A percentile compares a stretch with the other conserved stretches of the same genome.
Evolutionary conservation across 768 basidiomycete genomes (phyloP).

Genomic region (Boletus vinaceobasis): DNA sequence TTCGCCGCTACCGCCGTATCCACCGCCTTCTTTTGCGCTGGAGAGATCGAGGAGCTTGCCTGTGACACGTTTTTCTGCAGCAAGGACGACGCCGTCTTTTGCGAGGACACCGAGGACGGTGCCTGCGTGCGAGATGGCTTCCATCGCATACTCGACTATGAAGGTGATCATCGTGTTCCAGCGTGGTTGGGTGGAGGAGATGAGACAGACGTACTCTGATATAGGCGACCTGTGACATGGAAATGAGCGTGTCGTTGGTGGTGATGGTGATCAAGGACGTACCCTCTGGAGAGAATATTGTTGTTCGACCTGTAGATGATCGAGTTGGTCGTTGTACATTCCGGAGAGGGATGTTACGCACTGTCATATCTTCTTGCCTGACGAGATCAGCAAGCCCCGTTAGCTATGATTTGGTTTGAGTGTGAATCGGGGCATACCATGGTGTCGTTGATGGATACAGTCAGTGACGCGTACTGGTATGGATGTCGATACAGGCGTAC

Average conservation of each 20-base stretch:
- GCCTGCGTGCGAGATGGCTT: conserved; percentile 95
- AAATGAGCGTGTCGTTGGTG: conserved; percentile 9
- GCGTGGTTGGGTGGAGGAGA: not conserved
- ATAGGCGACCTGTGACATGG: conserved; percentile 72
- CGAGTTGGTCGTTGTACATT: conserved; percentile 18
- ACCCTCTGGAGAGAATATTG: conserved; percentile 99
- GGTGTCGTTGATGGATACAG: conserved; percentile 26
- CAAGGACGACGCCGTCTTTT: conserved; percentile 86
- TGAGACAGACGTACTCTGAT: conserved; percentile 70
- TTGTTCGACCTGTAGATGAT: conserved; percentile 73
- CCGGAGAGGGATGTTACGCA: conserved; percentile 41
- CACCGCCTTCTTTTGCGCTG: conserved; percentile 70
- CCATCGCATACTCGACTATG: conserved; percentile 99
- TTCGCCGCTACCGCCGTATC: conserved; percentile 94
- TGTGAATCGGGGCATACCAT: conserved; percentile 41
- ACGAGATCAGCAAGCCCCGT: not conserved
- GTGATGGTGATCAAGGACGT: conserved; percentile 19
- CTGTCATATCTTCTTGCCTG: conserved; percentile 93
- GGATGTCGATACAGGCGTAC: conserved; percentile 7
- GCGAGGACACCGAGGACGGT: conserved; percentile 92
- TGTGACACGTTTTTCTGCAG: conserved; percentile 97
- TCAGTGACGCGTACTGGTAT: conserved; percentile 24
- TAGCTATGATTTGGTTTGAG: not conserved
- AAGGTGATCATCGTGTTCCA: conserved; percentile 1
- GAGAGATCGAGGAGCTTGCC: conserved; percentile 95